Evolutionary conservation across 2,329 filamentous ascomycete genomes (phyloP).

Genomic region (Nemania sp.): DNA sequence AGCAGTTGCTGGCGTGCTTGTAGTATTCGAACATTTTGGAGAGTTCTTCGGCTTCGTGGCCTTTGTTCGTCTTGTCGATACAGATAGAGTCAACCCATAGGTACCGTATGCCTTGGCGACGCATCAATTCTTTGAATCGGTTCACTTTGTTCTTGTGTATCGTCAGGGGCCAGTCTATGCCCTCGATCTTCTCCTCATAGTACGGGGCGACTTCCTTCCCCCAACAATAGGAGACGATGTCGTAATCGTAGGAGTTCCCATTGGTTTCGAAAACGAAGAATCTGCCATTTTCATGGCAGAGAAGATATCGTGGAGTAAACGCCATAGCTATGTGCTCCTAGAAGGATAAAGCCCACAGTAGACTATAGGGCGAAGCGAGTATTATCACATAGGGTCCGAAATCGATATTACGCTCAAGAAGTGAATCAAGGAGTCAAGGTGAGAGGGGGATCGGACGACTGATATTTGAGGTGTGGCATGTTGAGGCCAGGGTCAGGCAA

Average conservation of each 20-base stretch:
- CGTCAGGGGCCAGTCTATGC: constrained; percentile 25
- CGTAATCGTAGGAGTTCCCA: constrained; percentile 21
- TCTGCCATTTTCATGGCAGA: constrained; percentile 21
- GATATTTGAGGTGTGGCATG: not conserved
- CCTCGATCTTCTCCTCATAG: constrained; percentile 15
- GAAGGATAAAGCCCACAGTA: not conserved
- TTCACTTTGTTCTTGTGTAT: constrained; percentile 27
- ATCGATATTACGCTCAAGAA: not conserved
- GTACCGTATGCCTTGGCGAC: constrained; percentile 20
- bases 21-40: constrained; percentile 38
- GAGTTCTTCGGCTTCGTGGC: constrained; percentile 32
- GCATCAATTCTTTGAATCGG: constrained; percentile 32
- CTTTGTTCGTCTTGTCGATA: constrained; percentile 31
- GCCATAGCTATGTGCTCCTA: constrained; percentile 10
- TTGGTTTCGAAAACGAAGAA: constrained; percentile 31
- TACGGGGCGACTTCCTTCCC: constrained; percentile 12
- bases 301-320: constrained; percentile 26
- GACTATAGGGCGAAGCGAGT: not conserved
- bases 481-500: not conserved
- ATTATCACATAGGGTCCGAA: not conserved
- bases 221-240: constrained; percentile 36
- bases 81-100: constrained; percentile 39
- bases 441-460: not conserved
- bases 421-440: not conserved
- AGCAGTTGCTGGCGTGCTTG: constrained; percentile 34